Evolutionary conservation across 768 basidiomycete genomes (phyloP).

Genomic region (Amanita phalloides): DNA sequence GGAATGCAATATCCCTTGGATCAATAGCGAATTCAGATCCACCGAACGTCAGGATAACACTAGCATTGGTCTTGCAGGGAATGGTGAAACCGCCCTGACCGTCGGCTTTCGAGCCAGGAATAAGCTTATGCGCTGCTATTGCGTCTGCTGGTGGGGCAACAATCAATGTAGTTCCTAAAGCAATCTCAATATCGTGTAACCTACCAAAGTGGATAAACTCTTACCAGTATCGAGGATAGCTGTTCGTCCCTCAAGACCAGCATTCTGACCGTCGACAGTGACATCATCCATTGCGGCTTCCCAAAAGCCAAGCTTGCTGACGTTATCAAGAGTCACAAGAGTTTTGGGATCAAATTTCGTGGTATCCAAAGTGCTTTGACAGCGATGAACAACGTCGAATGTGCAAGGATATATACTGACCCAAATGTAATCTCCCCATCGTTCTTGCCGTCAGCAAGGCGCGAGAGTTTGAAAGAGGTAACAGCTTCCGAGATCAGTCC

Average conservation of each 20-base stretch:
- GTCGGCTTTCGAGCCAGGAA: constrained; percentile 29
- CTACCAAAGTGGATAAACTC: neutral
- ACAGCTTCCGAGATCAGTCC: constrained; percentile 55
- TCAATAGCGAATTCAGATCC: constrained; percentile 43
- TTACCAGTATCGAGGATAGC: constrained; percentile 57
- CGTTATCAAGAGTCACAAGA: constrained; percentile 49
- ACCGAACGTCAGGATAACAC: constrained; percentile 38
- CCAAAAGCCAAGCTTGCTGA: constrained; percentile 71
- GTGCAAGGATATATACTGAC: constrained; percentile 12
- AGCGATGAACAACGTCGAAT: neutral
- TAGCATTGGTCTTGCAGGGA: constrained; percentile 33
- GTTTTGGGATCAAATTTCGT: constrained; percentile 56
- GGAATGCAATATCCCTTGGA: constrained; percentile 52
- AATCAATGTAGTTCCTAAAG: constrained; percentile 35
- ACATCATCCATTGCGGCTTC: constrained; percentile 53
- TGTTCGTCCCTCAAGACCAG: constrained; percentile 48
- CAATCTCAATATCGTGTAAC: neutral
- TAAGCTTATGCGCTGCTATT: constrained; percentile 28
- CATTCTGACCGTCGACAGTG: constrained; percentile 43
- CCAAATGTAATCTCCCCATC: constrained; percentile 83
- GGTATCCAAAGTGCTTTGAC: constrained; percentile 43
- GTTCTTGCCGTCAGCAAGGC: constrained; percentile 54
- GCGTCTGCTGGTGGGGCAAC: constrained; percentile 32
- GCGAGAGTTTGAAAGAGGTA: constrained; percentile 72
- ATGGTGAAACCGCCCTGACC: constrained; percentile 41